Base-by-base conservation (phyloP, 2,329 filamentous ascomycete genomes). In the Venturia effusa region DNA sequence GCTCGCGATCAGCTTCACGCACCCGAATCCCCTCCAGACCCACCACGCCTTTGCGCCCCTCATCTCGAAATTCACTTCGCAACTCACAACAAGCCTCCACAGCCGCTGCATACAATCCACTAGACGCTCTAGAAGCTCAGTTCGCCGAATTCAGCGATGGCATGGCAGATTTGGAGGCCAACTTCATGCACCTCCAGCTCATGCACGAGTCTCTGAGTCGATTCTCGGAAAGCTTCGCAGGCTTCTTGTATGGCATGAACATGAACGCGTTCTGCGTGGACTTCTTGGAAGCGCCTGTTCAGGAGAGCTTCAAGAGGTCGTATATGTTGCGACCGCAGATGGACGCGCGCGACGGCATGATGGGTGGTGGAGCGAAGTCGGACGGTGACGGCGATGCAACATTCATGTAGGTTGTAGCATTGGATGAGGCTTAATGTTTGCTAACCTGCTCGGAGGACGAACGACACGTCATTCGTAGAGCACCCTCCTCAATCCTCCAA, bases 181-280 rank as follows among this genome's bases (percentile, higher is more conserved):
- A 99, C 75, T 92, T 97, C 80, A 91, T 96, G 88, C 92, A 97
- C 74, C 86, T 99, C 68, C 93, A 97, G 75, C 79, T 97, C 67
- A 95, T 99, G 87, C 92, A 99, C 72, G 93, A 97, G 79, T 96
- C 90, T 71, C 77, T 99, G 68, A 86, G 90, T 30, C 85, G 94
- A 32, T 99, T 99, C 76, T 93, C 88, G 75, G 94, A 99, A 80
- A 95, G 89, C 72, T 99, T 99, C 75, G 92, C 92, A 0, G 91
- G 88, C 69, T 97, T 99, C 71, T 78, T 99, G 57, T 99, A 97
- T 71, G 94, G 94, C 1, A 76, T 99, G 73, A 97, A 97, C 73
- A 97, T 99, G 92, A 97, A 97, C 75, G 94, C 94, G 1, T 99
- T 97, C 74, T 97, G 93, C 74, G 92, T 97, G 39, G 94, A 99